These are phyloP conservation scores for Pinus tabuliformis DNA, from an alignment of 75 land plant genomes.

Conservation along the genomic window DNA sequence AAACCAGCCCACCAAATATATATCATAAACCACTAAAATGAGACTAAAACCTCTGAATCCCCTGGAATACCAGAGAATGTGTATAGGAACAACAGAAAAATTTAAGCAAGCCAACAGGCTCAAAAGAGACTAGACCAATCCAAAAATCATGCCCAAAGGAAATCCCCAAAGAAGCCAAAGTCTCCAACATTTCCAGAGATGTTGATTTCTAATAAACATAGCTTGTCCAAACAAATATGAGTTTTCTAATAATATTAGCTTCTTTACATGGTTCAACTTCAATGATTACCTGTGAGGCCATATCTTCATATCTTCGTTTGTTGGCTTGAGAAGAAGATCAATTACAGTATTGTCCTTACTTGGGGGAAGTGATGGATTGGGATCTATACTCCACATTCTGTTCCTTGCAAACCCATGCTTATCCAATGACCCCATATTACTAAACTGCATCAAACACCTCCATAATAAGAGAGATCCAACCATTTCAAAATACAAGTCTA, in stretches of 20 bases:
- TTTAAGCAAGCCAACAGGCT: no score
- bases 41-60: no score
- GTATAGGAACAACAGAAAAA: no score
- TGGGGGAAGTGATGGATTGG: slow-evolving; percentile 14
- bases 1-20: no score
- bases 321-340: slow-evolving; percentile 23
- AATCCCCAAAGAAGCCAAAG: not conserved
- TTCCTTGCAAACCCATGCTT: slow-evolving; percentile 27
- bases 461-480: not conserved
- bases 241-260: not conserved
- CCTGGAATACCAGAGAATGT: no score
- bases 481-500: not conserved
- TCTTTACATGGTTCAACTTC: not conserved
- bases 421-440: slow-evolving; percentile 18
- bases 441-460: slow-evolving; percentile 15
- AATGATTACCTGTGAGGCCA: slow-evolving; percentile 23
- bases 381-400: slow-evolving; percentile 22
- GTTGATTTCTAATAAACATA: not conserved
- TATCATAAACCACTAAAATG: no score
- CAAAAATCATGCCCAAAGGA: not conserved
- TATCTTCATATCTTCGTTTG: slow-evolving; percentile 17
- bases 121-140: no score
- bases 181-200: not conserved
- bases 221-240: not conserved
- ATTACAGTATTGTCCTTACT: slow-evolving; percentile 10